Base-by-base conservation (phyloP, 2,329 filamentous ascomycete species). In the Aspergillus vadensis region DNA sequence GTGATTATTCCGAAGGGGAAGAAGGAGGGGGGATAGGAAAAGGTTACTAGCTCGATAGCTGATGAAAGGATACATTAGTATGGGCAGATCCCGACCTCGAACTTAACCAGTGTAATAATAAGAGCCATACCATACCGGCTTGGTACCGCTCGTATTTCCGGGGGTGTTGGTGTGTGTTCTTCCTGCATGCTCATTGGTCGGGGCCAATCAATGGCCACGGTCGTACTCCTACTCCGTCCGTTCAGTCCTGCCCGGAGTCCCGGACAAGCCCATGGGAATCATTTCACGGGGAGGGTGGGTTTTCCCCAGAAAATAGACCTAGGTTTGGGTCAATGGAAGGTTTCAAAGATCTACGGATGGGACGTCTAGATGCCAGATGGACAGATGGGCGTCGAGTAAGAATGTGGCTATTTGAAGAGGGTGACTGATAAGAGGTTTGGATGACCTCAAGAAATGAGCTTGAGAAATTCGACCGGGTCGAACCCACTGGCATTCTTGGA, bases 401-500 rank as follows among this genome's bases (percentile, higher is more conserved):
- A 48, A 55, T 8, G 9, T 47, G 52, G 60, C 38, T 49, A 62
- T 55, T 55, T 32, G 53, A 63, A 50, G 47, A 17, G 47, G 17
- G 47, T 50, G 59, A 48, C 60, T 58, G 67, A 70, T 69, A 70
- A 72, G 67, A 56, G 61, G 50, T 62, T 63, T 60, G 61, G 32
- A 70, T 73, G 70, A 71, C 66, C 62, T 63, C 53, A 62, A 68
- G 48, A 53, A 65, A 71, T 69, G 67, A 69, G 66, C 64, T 65
- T 53, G 63, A 38, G 57, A 61, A 69, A 72, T 49, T 44, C 55
- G 30, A 44, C 51, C 55, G 54, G 56, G 43, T 63, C 61, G 67
- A 44, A 70, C 68, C 64, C 61, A 61, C 44, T 59, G 41, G 49
- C 57, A 57, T 61, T n/a, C 32, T 17, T 53, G 48, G 49, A 51